These are phyloP conservation scores for Talaromyces sp. DNA, from an alignment of 2,329 filamentous ascomycete genomes.

Conservation along the genomic window DNA sequence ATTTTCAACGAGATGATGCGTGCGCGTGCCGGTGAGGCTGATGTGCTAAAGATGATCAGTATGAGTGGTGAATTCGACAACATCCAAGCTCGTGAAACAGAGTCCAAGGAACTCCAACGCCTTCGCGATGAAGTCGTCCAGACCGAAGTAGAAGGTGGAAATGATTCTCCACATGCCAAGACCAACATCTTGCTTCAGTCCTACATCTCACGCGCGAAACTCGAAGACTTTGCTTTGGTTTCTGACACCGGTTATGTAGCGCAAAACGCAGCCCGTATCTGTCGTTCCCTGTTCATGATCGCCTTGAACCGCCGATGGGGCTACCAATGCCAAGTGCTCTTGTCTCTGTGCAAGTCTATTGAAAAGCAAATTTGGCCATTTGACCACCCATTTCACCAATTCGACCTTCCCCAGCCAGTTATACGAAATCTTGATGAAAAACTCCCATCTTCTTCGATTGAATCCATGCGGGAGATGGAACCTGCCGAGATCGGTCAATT, in stretches of 20 bases:
- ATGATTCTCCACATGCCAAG: constrained; percentile 75
- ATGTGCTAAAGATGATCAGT: constrained; percentile 93
- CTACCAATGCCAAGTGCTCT: constrained; percentile 85
- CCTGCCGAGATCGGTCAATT: constrained; percentile 83
- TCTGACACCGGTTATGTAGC: constrained; percentile 95
- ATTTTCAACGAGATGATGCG: constrained; percentile 97
- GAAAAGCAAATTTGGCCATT: constrained; percentile 96
- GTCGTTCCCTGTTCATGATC: constrained; percentile 94
- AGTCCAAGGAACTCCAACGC: constrained; percentile 80
- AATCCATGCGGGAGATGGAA: constrained; percentile 90
- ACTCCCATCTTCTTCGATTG: constrained; percentile 71
- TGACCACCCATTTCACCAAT: constrained; percentile 92
- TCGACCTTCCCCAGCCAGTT: constrained; percentile 82
- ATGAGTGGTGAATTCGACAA: constrained; percentile 99
- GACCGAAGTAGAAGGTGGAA: constrained; percentile 74
- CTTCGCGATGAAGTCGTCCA: constrained; percentile 72
- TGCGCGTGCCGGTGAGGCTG: constrained; percentile 81
- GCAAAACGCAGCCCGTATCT: constrained; percentile 93
- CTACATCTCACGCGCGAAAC: constrained; percentile 83
- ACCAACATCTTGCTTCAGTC: constrained; percentile 94
- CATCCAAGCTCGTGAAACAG: constrained; percentile 86
- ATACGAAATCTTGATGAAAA: constrained; percentile 85
- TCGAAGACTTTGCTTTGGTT: constrained; percentile 90
- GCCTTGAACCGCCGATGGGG: constrained; percentile 94
- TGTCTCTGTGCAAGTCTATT: constrained; percentile 94